phyloP scores from a whole-genome alignment of 306 rosid species.

The Rosa multiflora region DNA sequence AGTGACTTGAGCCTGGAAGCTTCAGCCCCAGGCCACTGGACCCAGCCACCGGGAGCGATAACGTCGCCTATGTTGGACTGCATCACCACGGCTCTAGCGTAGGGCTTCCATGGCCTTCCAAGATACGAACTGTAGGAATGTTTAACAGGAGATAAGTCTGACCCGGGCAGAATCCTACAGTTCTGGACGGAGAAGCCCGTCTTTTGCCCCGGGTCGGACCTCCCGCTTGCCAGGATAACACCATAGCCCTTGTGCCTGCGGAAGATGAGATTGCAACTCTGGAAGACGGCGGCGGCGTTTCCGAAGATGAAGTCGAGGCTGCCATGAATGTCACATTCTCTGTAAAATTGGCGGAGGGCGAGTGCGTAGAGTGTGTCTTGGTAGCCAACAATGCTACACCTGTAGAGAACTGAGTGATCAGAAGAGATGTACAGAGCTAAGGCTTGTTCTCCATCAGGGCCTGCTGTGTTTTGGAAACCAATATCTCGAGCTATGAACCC shows the following conservation, averaged over 20 bases:
- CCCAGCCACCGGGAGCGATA: constrained; percentile 35
- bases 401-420: constrained; percentile 38
- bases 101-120: constrained; percentile 55
- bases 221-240: constrained; percentile 43
- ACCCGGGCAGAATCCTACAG: constrained; percentile 26
- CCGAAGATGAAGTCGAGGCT: constrained; percentile 61
- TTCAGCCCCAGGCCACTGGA: constrained; percentile 45
- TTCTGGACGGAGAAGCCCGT: constrained; percentile 54
- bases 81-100: constrained; percentile 47
- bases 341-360: constrained; percentile 53
- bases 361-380: constrained; percentile 53
- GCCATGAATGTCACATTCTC: constrained; percentile 51
- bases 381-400: constrained; percentile 46
- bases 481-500: constrained; percentile 48
- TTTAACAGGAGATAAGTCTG: constrained; percentile 31
- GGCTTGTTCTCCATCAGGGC: constrained; percentile 44
- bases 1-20: constrained; percentile 12
- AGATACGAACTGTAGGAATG: constrained; percentile 30
- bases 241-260: constrained; percentile 32
- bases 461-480: constrained; percentile 51
- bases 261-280: constrained; percentile 33
- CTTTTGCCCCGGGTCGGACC: constrained; percentile 45
- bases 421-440: constrained; percentile 46
- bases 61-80: constrained; percentile 34
- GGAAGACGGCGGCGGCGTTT: constrained; percentile 50